Conservation (phyloP, 2,329 filamentous ascomycete species). For the Venturia oleaginea region DNA sequence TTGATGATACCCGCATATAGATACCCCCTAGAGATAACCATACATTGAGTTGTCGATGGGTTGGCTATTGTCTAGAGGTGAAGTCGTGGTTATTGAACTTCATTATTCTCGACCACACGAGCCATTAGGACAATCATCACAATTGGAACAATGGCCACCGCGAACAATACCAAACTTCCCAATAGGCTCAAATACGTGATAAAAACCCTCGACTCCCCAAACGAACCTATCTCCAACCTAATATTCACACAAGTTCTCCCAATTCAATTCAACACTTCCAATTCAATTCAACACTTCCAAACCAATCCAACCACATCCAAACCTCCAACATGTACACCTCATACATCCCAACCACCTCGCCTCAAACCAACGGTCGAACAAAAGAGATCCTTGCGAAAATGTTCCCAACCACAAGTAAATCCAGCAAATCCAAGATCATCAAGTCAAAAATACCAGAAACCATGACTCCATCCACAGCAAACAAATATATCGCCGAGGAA, state of each 20-base stretch:
- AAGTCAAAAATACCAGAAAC: background rate
- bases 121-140: background rate
- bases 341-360: too few species aligned
- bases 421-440: background rate
- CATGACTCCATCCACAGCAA: background rate
- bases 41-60: background rate
- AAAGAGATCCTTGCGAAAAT: background rate
- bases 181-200: background rate
- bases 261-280: too few species aligned
- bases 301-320: too few species aligned
- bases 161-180: background rate
- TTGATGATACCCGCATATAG: slow-evolving; percentile 4
- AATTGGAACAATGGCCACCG: background rate
- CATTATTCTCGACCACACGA: background rate
- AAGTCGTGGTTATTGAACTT: background rate
- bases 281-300: too few species aligned
- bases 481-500: background rate
- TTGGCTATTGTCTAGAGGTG: background rate
- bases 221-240: background rate
- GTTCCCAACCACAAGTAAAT: background rate
- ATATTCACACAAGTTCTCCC: too few species aligned
- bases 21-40: slow-evolving; percentile 8
- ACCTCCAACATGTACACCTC: too few species aligned
- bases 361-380: too few species aligned
- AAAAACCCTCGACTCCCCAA: too few species aligned